Base-by-base conservation (phyloP, 2,329 filamentous ascomycete species). In the Aspergillus tubingensis region DNA sequence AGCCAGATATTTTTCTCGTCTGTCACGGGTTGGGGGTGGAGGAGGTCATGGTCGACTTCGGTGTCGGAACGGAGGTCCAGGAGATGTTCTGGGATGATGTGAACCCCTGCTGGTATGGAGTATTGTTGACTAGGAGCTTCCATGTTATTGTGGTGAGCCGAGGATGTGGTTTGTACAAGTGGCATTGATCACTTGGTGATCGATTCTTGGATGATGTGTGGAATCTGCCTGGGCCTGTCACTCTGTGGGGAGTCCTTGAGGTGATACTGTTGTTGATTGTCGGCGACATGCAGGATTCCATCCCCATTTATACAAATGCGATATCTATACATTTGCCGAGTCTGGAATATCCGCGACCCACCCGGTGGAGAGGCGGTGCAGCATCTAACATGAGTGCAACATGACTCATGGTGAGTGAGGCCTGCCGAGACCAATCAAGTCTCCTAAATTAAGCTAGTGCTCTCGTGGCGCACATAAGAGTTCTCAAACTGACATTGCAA, bases 1-100 rank as follows among this genome's bases (percentile, higher is more conserved):
- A 57, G 38, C 55, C 55, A 57, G 36, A 57, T 51, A 23, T 57
- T 57, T 17, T 57, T 57, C n/a, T 50, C 55, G 15, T 43, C 32
- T 32, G 32, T 52, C 2, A 57, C 36, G 23, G 55, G 55, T 17
- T 8, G 17, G 8, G 47, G 43, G 23, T 57, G 36, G 3, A 52
- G 17, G 38, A 57, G 32, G 13, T 38, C 55, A 50, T 50, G 8
- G 47, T 57, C 55, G 36, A 57, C 43, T 27, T 39, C 13, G 32
- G 19, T 10, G 36, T 57, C 55, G 1, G 47, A 13, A 8, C 55
- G 55, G 8, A 57, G 21, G 23, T 57, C 55, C 8, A 54, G 25
- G 6, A 44, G 23, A 25, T 54, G 23, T 15, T 17, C 23, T 10
- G 52, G 52, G 17, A 54, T 54, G 15, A 15, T 23, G 25, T 54